A percentile compares a stretch with the other conserved stretches of the same genome.
Evolutionary conservation across 768 basidiomycete genomes (phyloP).

Genomic region (Auricularia sp.): DNA sequence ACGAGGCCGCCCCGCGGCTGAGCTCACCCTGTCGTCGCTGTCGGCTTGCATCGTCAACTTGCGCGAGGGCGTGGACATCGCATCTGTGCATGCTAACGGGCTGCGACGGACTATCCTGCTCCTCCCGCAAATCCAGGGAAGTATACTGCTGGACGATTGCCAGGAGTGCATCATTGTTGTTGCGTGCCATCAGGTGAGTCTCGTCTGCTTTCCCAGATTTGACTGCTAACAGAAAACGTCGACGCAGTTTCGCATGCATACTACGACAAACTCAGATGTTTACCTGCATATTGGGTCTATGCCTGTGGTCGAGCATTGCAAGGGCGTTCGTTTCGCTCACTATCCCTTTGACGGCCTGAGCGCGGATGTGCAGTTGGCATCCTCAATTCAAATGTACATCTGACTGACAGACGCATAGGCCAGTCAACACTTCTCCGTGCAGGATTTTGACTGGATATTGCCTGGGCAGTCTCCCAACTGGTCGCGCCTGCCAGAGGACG

Average conservation of each 20-base stretch:
- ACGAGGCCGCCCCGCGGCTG: constrained; percentile 14
- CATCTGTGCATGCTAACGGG: constrained; percentile 57
- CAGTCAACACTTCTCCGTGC: constrained; percentile 42
- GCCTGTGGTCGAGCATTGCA: constrained; percentile 75
- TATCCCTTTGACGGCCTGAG: constrained; percentile 38
- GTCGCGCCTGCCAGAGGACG: constrained; percentile 20
- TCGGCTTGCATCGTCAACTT: constrained; percentile 62
- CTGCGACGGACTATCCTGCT: constrained; percentile 54
- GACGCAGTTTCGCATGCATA: constrained; percentile 78
- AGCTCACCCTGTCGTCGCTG: constrained; percentile 38
- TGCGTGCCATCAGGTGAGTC: constrained; percentile 70
- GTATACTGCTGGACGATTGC: constrained; percentile 61
- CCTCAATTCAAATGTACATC: constrained; percentile 1
- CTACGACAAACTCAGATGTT: constrained; percentile 51
- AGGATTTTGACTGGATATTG: constrained; percentile 81
- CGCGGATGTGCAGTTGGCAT: constrained; percentile 1
- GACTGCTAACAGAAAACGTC: too few relatives aligned
- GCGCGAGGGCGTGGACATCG: constrained; percentile 23
- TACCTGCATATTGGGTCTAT: constrained; percentile 59
- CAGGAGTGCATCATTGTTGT: constrained; percentile 53
- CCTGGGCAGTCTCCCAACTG: constrained; percentile 73
- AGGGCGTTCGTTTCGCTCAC: constrained; percentile 46
- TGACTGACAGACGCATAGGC: constrained; percentile 13
- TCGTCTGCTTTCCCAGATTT: neutral
- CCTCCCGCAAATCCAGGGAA: constrained; percentile 56